A percentile compares a stretch with the other conserved stretches of the same genome.
These are phyloP conservation scores for Sporothrix phasma DNA, from an alignment of 2,329 filamentous ascomycete species.

Conservation along the genomic window DNA sequence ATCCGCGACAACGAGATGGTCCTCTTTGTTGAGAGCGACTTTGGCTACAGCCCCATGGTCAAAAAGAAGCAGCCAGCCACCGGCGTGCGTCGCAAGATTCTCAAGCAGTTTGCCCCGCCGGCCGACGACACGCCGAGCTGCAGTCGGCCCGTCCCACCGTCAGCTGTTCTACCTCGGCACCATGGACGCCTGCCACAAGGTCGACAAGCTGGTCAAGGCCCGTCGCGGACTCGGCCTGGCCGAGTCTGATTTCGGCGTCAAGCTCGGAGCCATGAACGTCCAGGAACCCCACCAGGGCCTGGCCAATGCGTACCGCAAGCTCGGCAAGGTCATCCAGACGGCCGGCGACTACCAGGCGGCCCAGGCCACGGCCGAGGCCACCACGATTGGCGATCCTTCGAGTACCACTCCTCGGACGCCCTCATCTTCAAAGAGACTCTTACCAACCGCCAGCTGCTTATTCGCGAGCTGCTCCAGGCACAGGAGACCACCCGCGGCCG, in stretches of 20 bases:
- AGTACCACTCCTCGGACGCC: conserved; percentile 89
- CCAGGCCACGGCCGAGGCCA: conserved; percentile 92
- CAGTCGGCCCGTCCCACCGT: conserved; percentile 82
- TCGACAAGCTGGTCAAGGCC: conserved; percentile 87
- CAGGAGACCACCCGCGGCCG: conserved; percentile 77
- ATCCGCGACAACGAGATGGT: conserved; percentile 96
- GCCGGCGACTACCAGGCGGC: conserved; percentile 93
- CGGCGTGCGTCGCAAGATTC: conserved; percentile 83
- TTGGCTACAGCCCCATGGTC: conserved; percentile 92
- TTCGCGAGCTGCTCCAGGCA: conserved; percentile 85
- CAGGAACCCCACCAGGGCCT: conserved; percentile 87
- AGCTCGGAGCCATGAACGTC: conserved; percentile 73
- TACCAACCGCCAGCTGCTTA: conserved; percentile 92
- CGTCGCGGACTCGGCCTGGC: conserved; percentile 82
- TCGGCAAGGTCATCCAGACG: conserved; percentile 86
- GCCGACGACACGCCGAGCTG: conserved; percentile 92
- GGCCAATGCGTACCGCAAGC: conserved; percentile 82
- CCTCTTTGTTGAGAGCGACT: conserved; percentile 97
- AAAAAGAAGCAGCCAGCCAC: conserved; percentile 95
- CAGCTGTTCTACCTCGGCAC: conserved; percentile 86
- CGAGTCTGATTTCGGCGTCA: conserved; percentile 88
- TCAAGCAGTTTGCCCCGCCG: conserved; percentile 97
- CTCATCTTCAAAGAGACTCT: conserved; percentile 98
- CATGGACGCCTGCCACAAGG: conserved; percentile 95
- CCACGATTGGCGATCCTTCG: conserved; percentile 83